phyloP scores from a whole-genome alignment of 1,284 basidiomycete species.

The Tremellales sp. region DNA sequence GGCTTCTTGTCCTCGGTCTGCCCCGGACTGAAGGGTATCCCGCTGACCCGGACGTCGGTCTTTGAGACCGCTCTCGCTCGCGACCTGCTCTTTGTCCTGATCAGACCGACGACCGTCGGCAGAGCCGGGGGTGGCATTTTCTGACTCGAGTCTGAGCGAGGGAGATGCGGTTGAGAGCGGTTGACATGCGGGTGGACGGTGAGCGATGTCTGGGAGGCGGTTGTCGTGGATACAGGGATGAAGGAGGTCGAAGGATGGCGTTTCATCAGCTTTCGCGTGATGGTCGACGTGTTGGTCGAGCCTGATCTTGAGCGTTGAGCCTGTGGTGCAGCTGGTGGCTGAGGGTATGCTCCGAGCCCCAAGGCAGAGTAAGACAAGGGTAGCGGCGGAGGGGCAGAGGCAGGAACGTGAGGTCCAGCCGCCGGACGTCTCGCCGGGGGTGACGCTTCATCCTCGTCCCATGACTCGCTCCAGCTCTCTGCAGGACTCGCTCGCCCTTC shows the following conservation, averaged over 20 bases:
- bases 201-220: constrained; percentile 6
- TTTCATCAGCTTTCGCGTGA: constrained; percentile 25
- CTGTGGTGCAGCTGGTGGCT: background rate
- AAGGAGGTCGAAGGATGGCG: constrained; percentile 32
- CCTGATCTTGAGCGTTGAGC: constrained; percentile 10
- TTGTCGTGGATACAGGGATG: constrained; percentile 10
- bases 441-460: too few species aligned
- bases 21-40: constrained; percentile 27
- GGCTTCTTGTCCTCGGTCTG: constrained; percentile 13
- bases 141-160: constrained; percentile 23
- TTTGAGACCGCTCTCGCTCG: background rate
- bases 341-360: constrained; percentile 8
- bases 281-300: constrained; percentile 7
- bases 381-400: constrained; percentile 5
- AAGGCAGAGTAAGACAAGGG: constrained; percentile 8
- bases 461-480: constrained; percentile 10
- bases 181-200: constrained; percentile 10
- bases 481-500: background rate
- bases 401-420: constrained; percentile 8
- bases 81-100: constrained; percentile 10
- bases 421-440: too few species aligned
- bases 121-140: constrained; percentile 35
- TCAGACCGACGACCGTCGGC: constrained; percentile 9
- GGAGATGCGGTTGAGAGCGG: constrained; percentile 4
- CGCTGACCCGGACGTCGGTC: constrained; percentile 14